These are phyloP conservation scores for Fusarium newnesense DNA, from an alignment of 2,329 filamentous ascomycete species.

Conservation along the genomic window DNA sequence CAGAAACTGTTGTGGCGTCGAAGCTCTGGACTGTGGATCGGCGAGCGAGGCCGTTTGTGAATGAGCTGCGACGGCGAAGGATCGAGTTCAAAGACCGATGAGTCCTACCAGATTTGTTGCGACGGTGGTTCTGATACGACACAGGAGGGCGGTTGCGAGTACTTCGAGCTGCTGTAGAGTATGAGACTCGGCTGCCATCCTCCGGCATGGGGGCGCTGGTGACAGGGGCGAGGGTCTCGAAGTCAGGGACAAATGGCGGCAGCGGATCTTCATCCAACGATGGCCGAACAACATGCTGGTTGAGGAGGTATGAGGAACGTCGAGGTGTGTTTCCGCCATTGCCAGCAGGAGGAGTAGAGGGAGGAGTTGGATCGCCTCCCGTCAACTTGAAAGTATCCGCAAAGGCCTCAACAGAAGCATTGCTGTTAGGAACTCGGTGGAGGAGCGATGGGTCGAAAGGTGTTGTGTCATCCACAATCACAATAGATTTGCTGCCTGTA, in stretches of 20 bases:
- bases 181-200: slow-evolving; percentile 48
- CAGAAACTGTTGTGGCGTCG: slow-evolving; percentile 65
- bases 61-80: slow-evolving; percentile 68
- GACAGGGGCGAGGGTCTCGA: slow-evolving; percentile 52
- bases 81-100: slow-evolving; percentile 61
- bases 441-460: slow-evolving; percentile 61
- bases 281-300: slow-evolving; percentile 55
- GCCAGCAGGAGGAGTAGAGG: slow-evolving; percentile 66
- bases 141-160: slow-evolving; percentile 44
- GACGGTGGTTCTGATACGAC: slow-evolving; percentile 52
- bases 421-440: slow-evolving; percentile 56
- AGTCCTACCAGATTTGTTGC: slow-evolving; percentile 60
- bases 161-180: slow-evolving; percentile 42
- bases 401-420: slow-evolving; percentile 63
- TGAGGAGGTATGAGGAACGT: slow-evolving; percentile 66
- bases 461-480: slow-evolving; percentile 81
- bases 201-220: slow-evolving; percentile 45
- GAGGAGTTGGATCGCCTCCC: slow-evolving; percentile 67
- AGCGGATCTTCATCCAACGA: slow-evolving; percentile 53
- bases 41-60: slow-evolving; percentile 64
- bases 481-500: slow-evolving; percentile 86
- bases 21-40: slow-evolving; percentile 67
- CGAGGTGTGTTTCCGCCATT: slow-evolving; percentile 56
- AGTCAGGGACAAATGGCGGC: slow-evolving; percentile 60
- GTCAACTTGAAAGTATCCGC: slow-evolving; percentile 61